Evolutionary conservation across 2,329 filamentous ascomycete genomes (phyloP), one percentile per base, ranked within the genome.

Genomic region (Xylaria sp.): DNA sequence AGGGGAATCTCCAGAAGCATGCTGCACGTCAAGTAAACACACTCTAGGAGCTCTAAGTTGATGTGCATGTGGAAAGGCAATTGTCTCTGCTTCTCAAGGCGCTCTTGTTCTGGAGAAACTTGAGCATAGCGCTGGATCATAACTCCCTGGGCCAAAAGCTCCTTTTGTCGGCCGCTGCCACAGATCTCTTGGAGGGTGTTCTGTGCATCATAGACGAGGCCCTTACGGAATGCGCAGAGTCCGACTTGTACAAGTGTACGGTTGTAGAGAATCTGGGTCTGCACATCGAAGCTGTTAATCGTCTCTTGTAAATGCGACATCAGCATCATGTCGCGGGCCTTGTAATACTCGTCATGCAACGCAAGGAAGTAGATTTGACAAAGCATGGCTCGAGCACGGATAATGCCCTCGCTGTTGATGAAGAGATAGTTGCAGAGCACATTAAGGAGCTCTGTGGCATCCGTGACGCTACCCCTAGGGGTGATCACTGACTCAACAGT

Each of bases 11-110:
- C 96, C 66, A 99, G 89, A 74, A 99, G 92, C 96, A 99, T 99
- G 84, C 94, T 98, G 86, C 95, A 98, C 60, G 96, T 98, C 69
- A 99, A 89, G 85, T 99, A 99, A 71, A 98, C 95, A 79, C 96
- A 98, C 85, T 99, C 96, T 48, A 99, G 89, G 65, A 99, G 89
- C 82, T 99, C 96, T 62, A 99, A 89, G 87, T 99, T 99, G 87
- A 99, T 99, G 88, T 99, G 96, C 94, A 99, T 98, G 86, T 99
- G 96, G 91, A 99, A 99, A 46, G 96, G 96, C 75, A 99, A 89
- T 84, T 99, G 96, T 77, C 96, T 91, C 84, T 98, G 95, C 81
- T 96, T 93, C 86, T 99, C 96, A 48, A 98, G 88, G 74, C 95
- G 93, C 85, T 99, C 96, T 83, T 99, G 96, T 84, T 99, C 96